Conservation (phyloP, 2,329 filamentous ascomycete genomes). For the Ceratocystis albifundus region DNA sequence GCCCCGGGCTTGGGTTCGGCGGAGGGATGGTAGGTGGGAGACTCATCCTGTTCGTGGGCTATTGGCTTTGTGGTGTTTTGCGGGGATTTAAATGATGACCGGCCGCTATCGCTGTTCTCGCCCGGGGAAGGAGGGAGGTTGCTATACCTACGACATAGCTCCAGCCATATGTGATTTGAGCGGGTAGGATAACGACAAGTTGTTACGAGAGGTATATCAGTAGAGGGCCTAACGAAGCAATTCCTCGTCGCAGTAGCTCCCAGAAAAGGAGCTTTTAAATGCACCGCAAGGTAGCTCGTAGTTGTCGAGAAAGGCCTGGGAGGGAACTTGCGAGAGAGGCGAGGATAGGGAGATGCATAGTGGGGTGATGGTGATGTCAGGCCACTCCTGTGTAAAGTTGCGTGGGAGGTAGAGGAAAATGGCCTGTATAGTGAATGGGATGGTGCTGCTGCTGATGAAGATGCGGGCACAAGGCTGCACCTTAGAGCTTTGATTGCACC, state of each 20-base stretch:
- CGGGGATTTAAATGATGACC: neutral
- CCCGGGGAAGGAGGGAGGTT: neutral
- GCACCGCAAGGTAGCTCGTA: neutral
- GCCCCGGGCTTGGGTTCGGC: neutral
- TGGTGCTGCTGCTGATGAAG: neutral
- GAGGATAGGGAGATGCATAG: slow-evolving; percentile 4
- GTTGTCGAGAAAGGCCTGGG: neutral
- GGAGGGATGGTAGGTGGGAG: neutral
- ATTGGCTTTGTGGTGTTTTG: neutral
- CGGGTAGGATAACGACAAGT: neutral
- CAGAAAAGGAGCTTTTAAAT: neutral
- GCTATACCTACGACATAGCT: slow-evolving; percentile 6
- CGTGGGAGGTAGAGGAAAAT: neutral
- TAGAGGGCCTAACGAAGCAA: neutral
- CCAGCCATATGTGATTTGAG: neutral
- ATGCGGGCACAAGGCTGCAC: neutral
- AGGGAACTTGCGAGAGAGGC: neutral
- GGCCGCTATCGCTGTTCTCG: neutral
- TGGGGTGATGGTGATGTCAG: slow-evolving; percentile 12
- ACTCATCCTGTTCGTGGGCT: neutral
- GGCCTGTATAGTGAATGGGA: neutral
- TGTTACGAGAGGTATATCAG: neutral
- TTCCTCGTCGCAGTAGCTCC: neutral
- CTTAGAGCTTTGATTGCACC: neutral
- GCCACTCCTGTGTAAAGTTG: neutral